phyloP scores from a whole-genome alignment of 148 eudicot genomes.

The Chenopodium suecicum region DNA sequence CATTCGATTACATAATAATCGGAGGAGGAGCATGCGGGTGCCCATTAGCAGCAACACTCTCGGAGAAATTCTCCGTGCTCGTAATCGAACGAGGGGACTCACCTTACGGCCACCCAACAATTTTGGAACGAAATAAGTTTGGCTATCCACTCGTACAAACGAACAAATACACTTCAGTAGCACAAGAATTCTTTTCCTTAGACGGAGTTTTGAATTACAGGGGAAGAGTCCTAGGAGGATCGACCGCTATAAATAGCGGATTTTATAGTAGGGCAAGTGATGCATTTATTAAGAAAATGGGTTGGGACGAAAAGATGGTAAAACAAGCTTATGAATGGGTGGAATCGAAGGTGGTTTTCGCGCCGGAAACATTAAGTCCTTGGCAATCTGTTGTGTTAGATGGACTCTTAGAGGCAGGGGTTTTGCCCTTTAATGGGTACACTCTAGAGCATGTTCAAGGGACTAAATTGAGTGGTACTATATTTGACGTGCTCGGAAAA shows the following conservation, averaged over 20 bases:
- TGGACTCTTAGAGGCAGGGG: constrained; percentile 38
- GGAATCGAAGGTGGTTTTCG: constrained; percentile 38
- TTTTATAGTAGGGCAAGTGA: constrained; percentile 44
- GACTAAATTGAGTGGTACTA: constrained; percentile 42
- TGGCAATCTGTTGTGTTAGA: constrained; percentile 41
- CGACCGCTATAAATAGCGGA: constrained; percentile 43
- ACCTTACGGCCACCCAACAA: constrained; percentile 36
- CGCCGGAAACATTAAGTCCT: constrained; percentile 30
- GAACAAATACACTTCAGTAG: constrained; percentile 36
- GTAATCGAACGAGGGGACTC: constrained; percentile 46
- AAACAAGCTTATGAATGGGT: constrained; percentile 45
- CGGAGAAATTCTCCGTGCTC: constrained; percentile 39
- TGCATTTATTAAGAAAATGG: constrained; percentile 32
- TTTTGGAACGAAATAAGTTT: constrained; percentile 27
- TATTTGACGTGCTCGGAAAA: constrained; percentile 34
- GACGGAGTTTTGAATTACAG: constrained; percentile 42
- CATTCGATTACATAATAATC: constrained; percentile 45
- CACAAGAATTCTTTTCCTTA: constrained; percentile 41
- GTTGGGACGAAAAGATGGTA: constrained; percentile 37
- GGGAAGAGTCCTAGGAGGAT: constrained; percentile 49
- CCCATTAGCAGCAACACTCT: constrained; percentile 46
- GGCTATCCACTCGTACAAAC: constrained; percentile 35
- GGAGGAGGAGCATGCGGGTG: constrained; percentile 52
- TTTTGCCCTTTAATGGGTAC: constrained; percentile 45
- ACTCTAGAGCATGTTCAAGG: constrained; percentile 42